Conservation (phyloP, 306 rosid genomes). For the Elaeagnus macrophylla region DNA sequence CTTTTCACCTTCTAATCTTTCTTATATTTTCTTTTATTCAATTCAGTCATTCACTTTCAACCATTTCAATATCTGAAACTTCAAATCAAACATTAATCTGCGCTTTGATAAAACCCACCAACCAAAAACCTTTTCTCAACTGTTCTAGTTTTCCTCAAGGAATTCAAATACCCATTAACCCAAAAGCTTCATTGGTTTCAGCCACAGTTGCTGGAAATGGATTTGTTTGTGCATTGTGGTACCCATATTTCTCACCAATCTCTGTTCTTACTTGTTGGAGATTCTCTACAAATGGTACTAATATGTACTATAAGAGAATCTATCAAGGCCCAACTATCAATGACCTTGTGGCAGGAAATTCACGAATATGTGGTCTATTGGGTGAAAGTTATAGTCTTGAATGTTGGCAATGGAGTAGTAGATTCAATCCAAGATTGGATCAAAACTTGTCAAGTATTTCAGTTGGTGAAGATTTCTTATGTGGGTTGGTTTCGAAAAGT, state of each 20-base stretch:
- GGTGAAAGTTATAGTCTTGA: constrained; percentile 17
- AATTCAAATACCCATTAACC: constrained; percentile 14
- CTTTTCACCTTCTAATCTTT: constrained; percentile 10
- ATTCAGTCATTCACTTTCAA: constrained; percentile 34
- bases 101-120: constrained; percentile 29
- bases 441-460: constrained; percentile 36
- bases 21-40: constrained; percentile 16
- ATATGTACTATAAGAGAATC: constrained; percentile 24
- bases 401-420: constrained; percentile 63
- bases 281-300: constrained; percentile 41
- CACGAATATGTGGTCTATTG: constrained; percentile 59
- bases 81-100: constrained; percentile 47
- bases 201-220: constrained; percentile 63
- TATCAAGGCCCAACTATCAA: constrained; percentile 32
- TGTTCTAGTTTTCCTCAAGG: constrained; percentile 49
- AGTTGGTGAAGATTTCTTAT: constrained; percentile 53
- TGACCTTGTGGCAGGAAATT: constrained; percentile 42
- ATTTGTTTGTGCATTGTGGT: constrained; percentile 46
- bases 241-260: constrained; percentile 10
- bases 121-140: constrained; percentile 30
- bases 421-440: constrained; percentile 8
- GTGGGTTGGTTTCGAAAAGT: constrained; percentile 30
- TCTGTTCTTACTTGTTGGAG: constrained; percentile 65
- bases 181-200: constrained; percentile 23
- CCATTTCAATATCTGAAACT: constrained; percentile 57